These are phyloP conservation scores for Stromatinia cepivora DNA, from an alignment of 2,329 filamentous ascomycete genomes.

Conservation along the genomic window DNA sequence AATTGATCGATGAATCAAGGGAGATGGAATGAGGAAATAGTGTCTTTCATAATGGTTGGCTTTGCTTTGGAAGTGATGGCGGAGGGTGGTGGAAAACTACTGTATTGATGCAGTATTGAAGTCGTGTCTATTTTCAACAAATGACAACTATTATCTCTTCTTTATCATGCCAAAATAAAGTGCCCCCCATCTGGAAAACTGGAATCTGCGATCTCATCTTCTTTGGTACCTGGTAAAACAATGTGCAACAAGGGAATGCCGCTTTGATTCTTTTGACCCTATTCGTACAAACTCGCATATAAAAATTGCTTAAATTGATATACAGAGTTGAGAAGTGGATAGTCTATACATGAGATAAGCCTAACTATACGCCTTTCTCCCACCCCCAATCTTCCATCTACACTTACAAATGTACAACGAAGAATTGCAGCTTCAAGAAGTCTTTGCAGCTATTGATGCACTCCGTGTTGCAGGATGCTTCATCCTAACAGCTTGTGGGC, in stretches of 20 bases:
- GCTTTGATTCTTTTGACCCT: neutral
- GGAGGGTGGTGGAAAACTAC: neutral
- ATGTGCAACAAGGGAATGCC: neutral
- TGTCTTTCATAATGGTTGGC: too few relatives aligned
- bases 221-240: neutral
- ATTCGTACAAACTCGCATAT: too few relatives aligned
- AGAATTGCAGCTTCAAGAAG: neutral
- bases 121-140: neutral
- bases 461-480: neutral
- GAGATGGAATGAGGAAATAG: neutral
- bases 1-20: neutral
- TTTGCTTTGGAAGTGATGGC: neutral
- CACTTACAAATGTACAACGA: neutral
- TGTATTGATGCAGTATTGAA: neutral
- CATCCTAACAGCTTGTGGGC: slow-evolving; percentile 22
- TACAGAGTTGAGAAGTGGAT: slow-evolving; percentile 14
- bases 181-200: neutral
- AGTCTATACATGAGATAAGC: slow-evolving; percentile 9
- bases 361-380: neutral
- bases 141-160: neutral
- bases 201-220: neutral
- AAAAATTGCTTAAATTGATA: neutral
- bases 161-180: neutral
- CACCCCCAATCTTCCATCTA: too few relatives aligned
- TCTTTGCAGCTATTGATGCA: neutral